phyloP scores from a whole-genome alignment of 306 rosid species.

The Carpinus fangiana region DNA sequence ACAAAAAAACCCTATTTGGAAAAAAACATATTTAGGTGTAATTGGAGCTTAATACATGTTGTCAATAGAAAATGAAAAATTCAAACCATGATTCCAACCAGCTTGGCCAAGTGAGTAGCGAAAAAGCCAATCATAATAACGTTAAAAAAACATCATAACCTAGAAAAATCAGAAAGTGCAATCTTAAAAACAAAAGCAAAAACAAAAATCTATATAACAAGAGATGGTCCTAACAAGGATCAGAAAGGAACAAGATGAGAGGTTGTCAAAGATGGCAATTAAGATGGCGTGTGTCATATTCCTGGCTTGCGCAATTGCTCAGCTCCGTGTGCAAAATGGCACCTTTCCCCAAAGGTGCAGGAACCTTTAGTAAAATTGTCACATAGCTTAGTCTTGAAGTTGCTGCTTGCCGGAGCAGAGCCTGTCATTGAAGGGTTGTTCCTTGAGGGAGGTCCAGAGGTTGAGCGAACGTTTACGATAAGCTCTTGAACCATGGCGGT shows the following conservation, averaged over 20 bases:
- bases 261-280: background rate
- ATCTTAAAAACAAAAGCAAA: background rate
- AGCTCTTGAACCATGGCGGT: conserved; percentile 86
- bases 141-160: background rate
- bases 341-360: conserved; percentile 87
- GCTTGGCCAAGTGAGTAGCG: background rate
- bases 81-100: background rate
- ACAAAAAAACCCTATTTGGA: too few relatives aligned
- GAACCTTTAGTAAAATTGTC: conserved; percentile 67
- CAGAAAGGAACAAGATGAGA: background rate
- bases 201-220: conserved; percentile 1
- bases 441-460: conserved; percentile 48
- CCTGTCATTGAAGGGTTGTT: conserved; percentile 31
- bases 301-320: conserved; percentile 64
- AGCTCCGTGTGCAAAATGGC: conserved; percentile 85
- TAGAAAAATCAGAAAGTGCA: background rate
- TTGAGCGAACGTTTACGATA: conserved; percentile 58
- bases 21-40: too few relatives aligned
- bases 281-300: conserved; percentile 23
- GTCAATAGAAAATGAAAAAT: background rate
- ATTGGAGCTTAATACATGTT: too few relatives aligned
- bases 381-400: conserved; percentile 80
- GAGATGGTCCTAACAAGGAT: background rate
- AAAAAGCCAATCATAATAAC: background rate
- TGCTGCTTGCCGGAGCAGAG: conserved; percentile 39